phyloP scores from a whole-genome alignment of 805 yeast species.

The Nematodospora valgi region DNA sequence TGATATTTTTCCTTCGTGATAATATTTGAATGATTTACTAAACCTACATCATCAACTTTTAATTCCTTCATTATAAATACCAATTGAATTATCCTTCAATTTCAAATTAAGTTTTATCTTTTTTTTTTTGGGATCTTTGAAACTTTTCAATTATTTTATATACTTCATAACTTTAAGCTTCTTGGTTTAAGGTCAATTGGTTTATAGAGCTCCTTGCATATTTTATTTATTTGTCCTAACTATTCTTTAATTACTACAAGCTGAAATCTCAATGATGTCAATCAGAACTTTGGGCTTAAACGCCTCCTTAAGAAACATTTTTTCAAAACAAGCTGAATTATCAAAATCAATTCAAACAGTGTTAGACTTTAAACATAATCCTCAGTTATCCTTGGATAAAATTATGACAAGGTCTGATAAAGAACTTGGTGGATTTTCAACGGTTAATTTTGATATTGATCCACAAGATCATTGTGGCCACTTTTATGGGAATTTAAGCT shows the following conservation, averaged over 20 bases:
- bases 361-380: constrained; percentile 53
- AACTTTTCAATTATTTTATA: too few species aligned
- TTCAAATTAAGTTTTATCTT: too few species aligned
- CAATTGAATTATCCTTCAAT: too few species aligned
- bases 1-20: not conserved
- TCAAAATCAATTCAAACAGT: constrained; percentile 38
- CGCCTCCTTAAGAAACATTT: constrained; percentile 33
- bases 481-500: constrained; percentile 59
- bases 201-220: not conserved
- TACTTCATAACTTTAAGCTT: too few species aligned
- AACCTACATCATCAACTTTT: too few species aligned
- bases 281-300: constrained; percentile 39
- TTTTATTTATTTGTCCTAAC: not conserved
- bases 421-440: constrained; percentile 76
- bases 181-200: not conserved
- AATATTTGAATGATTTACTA: not conserved
- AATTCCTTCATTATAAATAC: not conserved
- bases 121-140: too few species aligned
- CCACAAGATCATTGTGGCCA: constrained; percentile 30
- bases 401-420: constrained; percentile 66
- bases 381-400: constrained; percentile 45
- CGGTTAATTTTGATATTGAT: constrained; percentile 49
- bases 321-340: constrained; percentile 28
- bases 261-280: too few species aligned
- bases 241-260: not conserved